Base-by-base conservation (phyloP, 2,329 filamentous ascomycete genomes). In the Penicillium sp. region DNA sequence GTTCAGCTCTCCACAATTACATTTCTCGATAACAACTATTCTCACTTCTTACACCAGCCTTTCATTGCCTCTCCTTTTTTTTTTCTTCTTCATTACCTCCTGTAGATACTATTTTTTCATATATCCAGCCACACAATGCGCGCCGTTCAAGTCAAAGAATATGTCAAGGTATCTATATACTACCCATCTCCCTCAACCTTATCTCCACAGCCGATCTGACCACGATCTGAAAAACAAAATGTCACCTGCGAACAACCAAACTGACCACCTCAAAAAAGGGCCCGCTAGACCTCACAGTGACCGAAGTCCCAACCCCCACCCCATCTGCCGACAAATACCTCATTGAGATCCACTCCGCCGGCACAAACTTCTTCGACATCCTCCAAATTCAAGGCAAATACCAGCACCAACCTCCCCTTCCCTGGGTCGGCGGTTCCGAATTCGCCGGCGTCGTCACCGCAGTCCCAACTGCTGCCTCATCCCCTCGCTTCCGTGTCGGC, bases 341-440 rank as follows among this genome's bases (percentile, higher is more conserved):
- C 65, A 90, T 98, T 74, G 85, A 88, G 72, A 90, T 98, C 71
- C 91, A 92, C 78, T 92, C 94, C 51, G 85, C 90, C 0, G 94
- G 92, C 22, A 91, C 92, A 71, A 98, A 98, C 81, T 98, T 98
- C 85, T 98, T 97, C 82, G 94, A 98, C 76, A 90, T 97, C 60
- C 87, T 98, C 57, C 94, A 98, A 75, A 92, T 97, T 73, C 89
- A 92, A 73, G 94, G 94, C 59, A 96, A 96, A 85, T 98, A 98
- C 79, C 94, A 98, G 75, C 85, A 92, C 74, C 93, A 97, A 71
- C 93, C 93, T 0, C 87, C 90, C 0, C 88, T 97, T 52, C 93
- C 93, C 35, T 97, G 93, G 93, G 80, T 94, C 53, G 87, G 92
- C 0, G 94, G 94, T 62, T 86, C 86, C 72, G 94, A 98, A 75